Conservation (phyloP, 768 basidiomycete species). For the Mycena belliarum region DNA sequence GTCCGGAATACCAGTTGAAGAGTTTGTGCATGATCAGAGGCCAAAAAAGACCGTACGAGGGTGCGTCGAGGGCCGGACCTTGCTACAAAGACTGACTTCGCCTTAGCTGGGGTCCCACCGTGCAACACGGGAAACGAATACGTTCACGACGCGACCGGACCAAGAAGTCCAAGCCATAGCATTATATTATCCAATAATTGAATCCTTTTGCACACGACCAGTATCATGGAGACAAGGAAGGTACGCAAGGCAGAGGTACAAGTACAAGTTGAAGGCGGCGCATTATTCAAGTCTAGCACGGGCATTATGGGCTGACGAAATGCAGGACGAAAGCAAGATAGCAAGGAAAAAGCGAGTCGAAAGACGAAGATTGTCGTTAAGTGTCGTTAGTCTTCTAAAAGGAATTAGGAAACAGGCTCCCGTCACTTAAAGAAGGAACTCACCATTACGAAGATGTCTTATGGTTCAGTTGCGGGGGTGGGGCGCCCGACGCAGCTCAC, state of each 20-base stretch:
- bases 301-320: neutral
- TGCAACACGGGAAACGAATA: slow-evolving; percentile 74
- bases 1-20: slow-evolving; percentile 49
- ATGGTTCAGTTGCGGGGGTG: slow-evolving; percentile 21
- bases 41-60: slow-evolving; percentile 82
- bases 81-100: neutral
- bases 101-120: slow-evolving; percentile 70
- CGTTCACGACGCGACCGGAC: slow-evolving; percentile 56
- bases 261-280: neutral
- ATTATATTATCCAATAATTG: slow-evolving; percentile 1
- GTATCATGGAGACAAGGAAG: neutral
- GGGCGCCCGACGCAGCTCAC: slow-evolving; percentile 29
- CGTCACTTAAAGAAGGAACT: neutral
- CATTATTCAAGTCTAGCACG: neutral
- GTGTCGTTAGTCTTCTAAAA: neutral
- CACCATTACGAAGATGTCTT: slow-evolving; percentile 7
- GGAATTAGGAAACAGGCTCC: neutral
- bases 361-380: neutral
- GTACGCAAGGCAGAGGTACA: neutral
- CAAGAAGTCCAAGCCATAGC: neutral
- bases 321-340: slow-evolving; percentile 6
- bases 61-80: slow-evolving; percentile 34
- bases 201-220: neutral
- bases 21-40: slow-evolving; percentile 63
- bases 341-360: neutral